Base-by-base conservation (phyloP, 2,329 filamentous ascomycete species). In the Monosporascus sp. region DNA sequence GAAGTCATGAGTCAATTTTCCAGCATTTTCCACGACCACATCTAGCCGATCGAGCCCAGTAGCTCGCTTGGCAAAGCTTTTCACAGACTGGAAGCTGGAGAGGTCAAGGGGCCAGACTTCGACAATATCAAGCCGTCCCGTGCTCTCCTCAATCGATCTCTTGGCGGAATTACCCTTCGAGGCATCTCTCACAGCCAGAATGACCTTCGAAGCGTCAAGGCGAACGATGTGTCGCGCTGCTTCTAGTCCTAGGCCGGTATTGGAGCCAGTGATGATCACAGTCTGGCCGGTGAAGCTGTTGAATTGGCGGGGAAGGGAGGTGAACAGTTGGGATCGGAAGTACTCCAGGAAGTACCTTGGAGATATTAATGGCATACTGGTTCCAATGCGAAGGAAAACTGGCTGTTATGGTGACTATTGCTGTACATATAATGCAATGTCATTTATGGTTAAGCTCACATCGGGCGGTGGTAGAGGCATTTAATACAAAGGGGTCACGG, bases 101-200 rank as follows among this genome's bases (percentile, higher is more conserved):
- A 78, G 70, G 60, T 79, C 75, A 1, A 79, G 60, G 8, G 61
- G 35, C 74, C 75, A 79, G 5, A 78, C 74, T 44, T 75, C 41
- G 66, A 70, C 70, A n/a, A 47, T 28, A 5, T n/a, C 51, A 15
- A 48, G 40, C 37, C 14, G 37, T 7, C 41, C 22, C 3, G 44
- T 54, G 48, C 17, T 60, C 37, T 28, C 31, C 8, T 68, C 58
- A 2, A 75, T 68, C 26, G 66, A 64, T 26, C 62, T 57, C 51
- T 68, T 68, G 2, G 76, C 75, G 3, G 63, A 65, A 48, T 77
- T 68, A 53, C 75, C 76, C 57, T 75, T 74, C 7, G 65, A 58
- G 0, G 70, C 18, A 6, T 60, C 64, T 3, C 72, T 69, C 2
- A 70, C 66, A 9, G 66, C 72, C 56, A 75, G 64, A 52, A 74